These are phyloP conservation scores for Septoria linicola DNA, from an alignment of 2,329 filamentous ascomycete genomes.

Conservation along the genomic window DNA sequence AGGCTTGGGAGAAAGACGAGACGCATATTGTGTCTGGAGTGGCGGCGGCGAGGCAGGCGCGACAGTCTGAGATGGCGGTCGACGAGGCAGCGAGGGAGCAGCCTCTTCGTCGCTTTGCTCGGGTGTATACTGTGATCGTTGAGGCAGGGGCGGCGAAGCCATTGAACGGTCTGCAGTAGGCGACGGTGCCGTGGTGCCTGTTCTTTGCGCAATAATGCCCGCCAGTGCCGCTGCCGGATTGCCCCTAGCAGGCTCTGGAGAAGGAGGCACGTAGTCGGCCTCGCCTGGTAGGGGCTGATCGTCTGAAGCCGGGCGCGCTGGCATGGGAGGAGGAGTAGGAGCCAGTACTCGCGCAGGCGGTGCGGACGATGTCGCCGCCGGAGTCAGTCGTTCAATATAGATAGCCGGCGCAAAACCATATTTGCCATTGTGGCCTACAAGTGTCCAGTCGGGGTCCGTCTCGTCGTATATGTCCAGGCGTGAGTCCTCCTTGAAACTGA, in stretches of 20 bases:
- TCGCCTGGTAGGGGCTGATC: conserved; percentile 42
- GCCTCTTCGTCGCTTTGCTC: conserved; percentile 68
- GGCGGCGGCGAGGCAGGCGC: conserved; percentile 42
- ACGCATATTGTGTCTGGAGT: conserved; percentile 38
- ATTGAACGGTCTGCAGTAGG: conserved; percentile 35
- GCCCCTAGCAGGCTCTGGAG: conserved; percentile 40
- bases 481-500: conserved; percentile 90
- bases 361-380: conserved; percentile 39
- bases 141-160: conserved; percentile 54
- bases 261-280: conserved; percentile 45
- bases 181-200: conserved; percentile 38
- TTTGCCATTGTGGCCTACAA: conserved; percentile 79
- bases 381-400: conserved; percentile 75
- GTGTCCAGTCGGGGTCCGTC: conserved; percentile 92
- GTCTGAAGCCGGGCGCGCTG: conserved; percentile 39
- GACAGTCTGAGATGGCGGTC: conserved; percentile 53
- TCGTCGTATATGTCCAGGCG: conserved; percentile 81
- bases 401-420: conserved; percentile 95
- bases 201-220: conserved; percentile 51
- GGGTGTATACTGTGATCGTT: conserved; percentile 58
- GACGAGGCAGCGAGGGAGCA: conserved; percentile 61
- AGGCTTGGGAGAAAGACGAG: conserved; percentile 39
- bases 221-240: conserved; percentile 62
- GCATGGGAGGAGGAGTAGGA: conserved; percentile 40
- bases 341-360: conserved; percentile 38